phyloP scores from a whole-genome alignment of 1,284 basidiomycete species.

The Peniophora sp. region DNA sequence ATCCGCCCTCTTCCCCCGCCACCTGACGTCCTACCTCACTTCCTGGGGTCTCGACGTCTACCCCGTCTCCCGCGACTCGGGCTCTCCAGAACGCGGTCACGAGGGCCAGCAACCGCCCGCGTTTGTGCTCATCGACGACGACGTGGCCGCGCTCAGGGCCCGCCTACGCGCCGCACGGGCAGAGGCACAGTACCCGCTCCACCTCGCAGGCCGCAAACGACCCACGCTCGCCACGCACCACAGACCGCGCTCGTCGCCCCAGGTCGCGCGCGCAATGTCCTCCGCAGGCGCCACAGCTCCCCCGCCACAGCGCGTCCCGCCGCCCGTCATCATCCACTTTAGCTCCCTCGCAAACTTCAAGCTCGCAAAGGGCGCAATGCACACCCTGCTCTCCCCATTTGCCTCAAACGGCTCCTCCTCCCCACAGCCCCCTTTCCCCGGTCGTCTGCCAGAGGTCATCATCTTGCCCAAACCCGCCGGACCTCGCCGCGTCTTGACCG shows the following conservation, averaged over 20 bases:
- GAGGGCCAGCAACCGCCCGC: neutral
- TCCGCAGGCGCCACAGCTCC: conserved; percentile 15
- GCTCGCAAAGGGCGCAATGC: conserved; percentile 76
- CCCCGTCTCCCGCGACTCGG: conserved; percentile 63
- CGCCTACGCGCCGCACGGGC: conserved; percentile 58
- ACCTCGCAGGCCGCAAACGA: conserved; percentile 49
- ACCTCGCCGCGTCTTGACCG: conserved; percentile 83
- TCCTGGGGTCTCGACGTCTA: conserved; percentile 91
- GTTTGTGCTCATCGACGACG: conserved; percentile 87
- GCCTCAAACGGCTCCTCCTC: too few species aligned
- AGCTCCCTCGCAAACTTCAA: conserved; percentile 87
- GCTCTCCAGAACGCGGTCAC: conserved; percentile 14
- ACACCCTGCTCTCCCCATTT: conserved; percentile 51
- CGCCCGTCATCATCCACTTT: conserved; percentile 77
- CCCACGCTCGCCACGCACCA: conserved; percentile 65
- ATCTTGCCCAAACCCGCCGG: conserved; percentile 95
- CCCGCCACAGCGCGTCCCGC: conserved; percentile 18
- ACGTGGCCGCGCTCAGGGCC: conserved; percentile 66
- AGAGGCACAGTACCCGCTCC: conserved; percentile 41
- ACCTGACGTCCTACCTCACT: conserved; percentile 86
- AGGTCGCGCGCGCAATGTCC: conserved; percentile 54
- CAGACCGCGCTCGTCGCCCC: conserved; percentile 71
- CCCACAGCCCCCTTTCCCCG: conserved; percentile 23
- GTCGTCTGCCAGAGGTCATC: conserved; percentile 69
- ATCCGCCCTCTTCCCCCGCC: conserved; percentile 80